Percentiles rank a stretch among this genome's conserved stretches.
These are phyloP conservation scores for Beta corolliflora DNA, from an alignment of 179 eudicot species.

Conservation along the genomic window DNA sequence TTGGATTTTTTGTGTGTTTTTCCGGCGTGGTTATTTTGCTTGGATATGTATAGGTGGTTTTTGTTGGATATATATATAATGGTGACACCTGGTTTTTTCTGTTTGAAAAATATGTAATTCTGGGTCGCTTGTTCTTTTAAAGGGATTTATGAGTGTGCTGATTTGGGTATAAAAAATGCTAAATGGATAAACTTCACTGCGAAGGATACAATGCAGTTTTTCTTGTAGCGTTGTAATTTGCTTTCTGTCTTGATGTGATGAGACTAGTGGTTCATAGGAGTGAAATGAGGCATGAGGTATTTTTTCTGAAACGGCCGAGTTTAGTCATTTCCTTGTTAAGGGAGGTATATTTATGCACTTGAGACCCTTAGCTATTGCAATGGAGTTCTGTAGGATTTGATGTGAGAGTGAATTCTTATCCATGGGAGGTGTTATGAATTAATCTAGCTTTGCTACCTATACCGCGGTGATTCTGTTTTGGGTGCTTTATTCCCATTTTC, in stretches of 20 bases:
- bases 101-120: background rate
- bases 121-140: background rate
- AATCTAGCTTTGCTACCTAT: background rate
- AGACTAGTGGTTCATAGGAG: background rate
- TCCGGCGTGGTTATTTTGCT: background rate
- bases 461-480: background rate
- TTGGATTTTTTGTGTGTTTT: background rate
- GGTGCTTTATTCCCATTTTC: background rate
- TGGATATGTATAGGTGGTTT: background rate
- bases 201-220: background rate
- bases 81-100: background rate
- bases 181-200: background rate
- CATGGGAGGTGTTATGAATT: background rate
- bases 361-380: background rate
- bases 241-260: background rate
- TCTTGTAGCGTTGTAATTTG: background rate
- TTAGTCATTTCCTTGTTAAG: background rate
- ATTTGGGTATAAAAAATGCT: background rate
- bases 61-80: background rate
- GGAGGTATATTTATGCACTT: background rate
- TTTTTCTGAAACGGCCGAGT: background rate
- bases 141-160: background rate
- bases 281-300: background rate
- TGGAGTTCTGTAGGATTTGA: background rate
- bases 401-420: background rate